These are phyloP conservation scores for Volutella citrinella DNA, from an alignment of 2,329 filamentous ascomycete species.

Conservation along the genomic window DNA sequence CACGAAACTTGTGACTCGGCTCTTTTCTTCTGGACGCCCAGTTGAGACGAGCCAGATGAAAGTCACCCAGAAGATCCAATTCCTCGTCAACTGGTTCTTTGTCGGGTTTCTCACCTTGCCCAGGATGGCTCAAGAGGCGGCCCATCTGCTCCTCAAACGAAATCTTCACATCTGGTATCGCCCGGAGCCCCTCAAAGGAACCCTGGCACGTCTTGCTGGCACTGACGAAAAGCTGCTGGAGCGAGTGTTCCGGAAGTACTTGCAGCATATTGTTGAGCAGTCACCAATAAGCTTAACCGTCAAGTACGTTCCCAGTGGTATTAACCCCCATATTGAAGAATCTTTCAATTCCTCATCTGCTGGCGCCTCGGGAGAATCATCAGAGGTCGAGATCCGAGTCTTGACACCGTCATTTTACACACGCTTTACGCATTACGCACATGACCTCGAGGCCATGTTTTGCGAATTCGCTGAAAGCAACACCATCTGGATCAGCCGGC, in stretches of 20 bases:
- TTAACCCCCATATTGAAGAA: conserved; percentile 35
- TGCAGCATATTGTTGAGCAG: conserved; percentile 47
- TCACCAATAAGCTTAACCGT: conserved; percentile 44
- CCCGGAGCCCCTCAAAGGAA: conserved; percentile 58
- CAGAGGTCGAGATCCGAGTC: conserved; percentile 52
- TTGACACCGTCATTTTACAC: conserved; percentile 66
- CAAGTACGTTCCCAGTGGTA: conserved; percentile 52
- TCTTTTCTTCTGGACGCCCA: conserved; percentile 51
- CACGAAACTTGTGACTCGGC: conserved; percentile 58
- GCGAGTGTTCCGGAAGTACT: conserved; percentile 43
- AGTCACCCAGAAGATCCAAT: conserved; percentile 38
- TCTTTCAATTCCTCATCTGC: conserved; percentile 34
- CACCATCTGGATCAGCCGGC: conserved; percentile 56
- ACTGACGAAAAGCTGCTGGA: conserved; percentile 47
- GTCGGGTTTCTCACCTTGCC: conserved; percentile 64
- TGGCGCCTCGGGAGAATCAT: conserved; percentile 7
- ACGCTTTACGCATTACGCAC: conserved; percentile 60
- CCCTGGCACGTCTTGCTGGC: conserved; percentile 52
- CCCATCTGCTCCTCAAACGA: conserved; percentile 51
- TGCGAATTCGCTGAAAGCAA: conserved; percentile 57
- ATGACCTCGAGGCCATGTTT: conserved; percentile 60
- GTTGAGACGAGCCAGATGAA: conserved; percentile 48
- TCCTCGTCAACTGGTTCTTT: conserved; percentile 62
- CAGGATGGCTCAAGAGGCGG: conserved; percentile 61
- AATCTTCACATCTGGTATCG: conserved; percentile 63